Evolutionary conservation across 2,329 filamentous ascomycete genomes (phyloP), one percentile per base, ranked within the genome.

Genomic region (Alternaria burnsii): DNA sequence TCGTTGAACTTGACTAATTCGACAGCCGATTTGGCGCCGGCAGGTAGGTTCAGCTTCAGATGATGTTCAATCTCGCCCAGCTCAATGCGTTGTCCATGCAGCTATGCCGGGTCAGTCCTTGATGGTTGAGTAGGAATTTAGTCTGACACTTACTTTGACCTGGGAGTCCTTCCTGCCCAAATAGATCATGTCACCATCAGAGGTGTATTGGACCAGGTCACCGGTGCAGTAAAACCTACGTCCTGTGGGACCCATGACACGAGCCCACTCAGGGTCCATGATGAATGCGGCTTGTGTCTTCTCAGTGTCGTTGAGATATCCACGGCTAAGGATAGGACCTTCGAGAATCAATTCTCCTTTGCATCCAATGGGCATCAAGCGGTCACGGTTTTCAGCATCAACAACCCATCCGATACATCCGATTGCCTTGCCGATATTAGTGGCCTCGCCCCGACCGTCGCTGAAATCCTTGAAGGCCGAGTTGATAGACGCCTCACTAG

Each of bases 21-120:
- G n/a, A 82, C 81, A 1, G 79, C 80, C 3, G 79, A 79, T 44
- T 82, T 78, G 4, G 76, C 76, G 11, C 74, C 70, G 3, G 68
- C 47, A 5, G 78, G 74, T 6, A 80, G 72, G 32, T 77, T 75
- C 10, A 75, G 67, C 24, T 76, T 70, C 34, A 81, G 74, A 48
- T 82, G 79, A 54, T 82, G 77, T 58, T 82, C 81, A 47, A 83
- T 80, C 59, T 83, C 81, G 14, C 78, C 81, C 7, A 83, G 67
- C 58, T 83, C 81, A 44, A 83, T 79, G 0, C 81, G 78, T 58
- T 81, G 78, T 3, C 81, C 81, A 32, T 81, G 79, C 40, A 83
- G 69, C 69, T 82, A 34, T 9, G 18, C 3, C 32, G 10, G 4
- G 43, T 81, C 53, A 81, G 75, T 44, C 47, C 73, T 70, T 3